Evolutionary conservation across 805 yeast species (phyloP).

Genomic region (Cyberlindnera maritima): DNA sequence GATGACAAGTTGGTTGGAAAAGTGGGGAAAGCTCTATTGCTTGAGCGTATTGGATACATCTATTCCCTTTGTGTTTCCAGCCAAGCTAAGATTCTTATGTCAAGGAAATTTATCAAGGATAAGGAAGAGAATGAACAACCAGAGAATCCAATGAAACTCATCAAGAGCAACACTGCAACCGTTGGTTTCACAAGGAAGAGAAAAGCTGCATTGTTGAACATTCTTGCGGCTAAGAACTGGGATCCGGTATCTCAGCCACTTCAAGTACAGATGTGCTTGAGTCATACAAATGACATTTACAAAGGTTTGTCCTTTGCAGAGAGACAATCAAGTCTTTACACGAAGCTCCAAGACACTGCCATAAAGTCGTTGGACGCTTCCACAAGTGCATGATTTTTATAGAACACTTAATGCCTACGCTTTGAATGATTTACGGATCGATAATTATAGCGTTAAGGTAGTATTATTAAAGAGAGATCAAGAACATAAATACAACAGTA

Average conservation of each 20-base stretch:
- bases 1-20: slow-evolving; percentile 44
- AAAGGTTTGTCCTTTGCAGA: slow-evolving; percentile 20
- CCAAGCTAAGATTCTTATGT: slow-evolving; percentile 32
- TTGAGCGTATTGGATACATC: slow-evolving; percentile 55
- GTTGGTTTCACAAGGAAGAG: slow-evolving; percentile 61
- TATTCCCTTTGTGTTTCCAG: slow-evolving; percentile 41
- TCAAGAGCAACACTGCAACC: slow-evolving; percentile 35
- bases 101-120: slow-evolving; percentile 25
- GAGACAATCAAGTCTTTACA: slow-evolving; percentile 22
- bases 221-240: slow-evolving; percentile 77
- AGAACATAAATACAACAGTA: not conserved
- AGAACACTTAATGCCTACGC: not conserved
- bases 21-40: slow-evolving; percentile 46
- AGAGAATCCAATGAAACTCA: slow-evolving; percentile 35
- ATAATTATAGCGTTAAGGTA: not conserved
- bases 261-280: slow-evolving; percentile 32
- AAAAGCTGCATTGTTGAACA: slow-evolving; percentile 74
- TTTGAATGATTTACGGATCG: not conserved
- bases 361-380: not conserved
- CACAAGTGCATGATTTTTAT: not conserved
- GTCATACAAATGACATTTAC: slow-evolving; percentile 31
- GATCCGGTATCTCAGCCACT: slow-evolving; percentile 29
- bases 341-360: slow-evolving; percentile 7
- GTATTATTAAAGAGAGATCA: not conserved
- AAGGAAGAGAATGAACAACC: slow-evolving; percentile 10